phyloP scores from a whole-genome alignment of 305 asterid genomes.

The Solanum hybrid region DNA sequence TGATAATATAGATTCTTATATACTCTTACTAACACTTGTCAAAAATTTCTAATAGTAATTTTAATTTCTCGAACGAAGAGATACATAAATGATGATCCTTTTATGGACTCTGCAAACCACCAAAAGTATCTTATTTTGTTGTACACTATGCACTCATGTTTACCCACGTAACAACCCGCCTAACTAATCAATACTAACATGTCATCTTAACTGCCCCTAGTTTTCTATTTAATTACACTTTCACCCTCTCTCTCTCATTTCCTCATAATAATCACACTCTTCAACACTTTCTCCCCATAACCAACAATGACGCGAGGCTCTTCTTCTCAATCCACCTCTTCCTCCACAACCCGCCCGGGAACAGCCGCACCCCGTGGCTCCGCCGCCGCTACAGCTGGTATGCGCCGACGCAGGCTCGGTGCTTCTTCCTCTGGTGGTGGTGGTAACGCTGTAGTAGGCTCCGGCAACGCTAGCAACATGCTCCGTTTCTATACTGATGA shows the following conservation, averaged over 20 bases:
- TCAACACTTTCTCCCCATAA: not conserved
- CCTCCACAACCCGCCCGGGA: conserved; percentile 41
- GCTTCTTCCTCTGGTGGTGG: conserved; percentile 13
- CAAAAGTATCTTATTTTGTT: not conserved
- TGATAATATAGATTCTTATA: too few species aligned
- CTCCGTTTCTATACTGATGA: conserved; percentile 70
- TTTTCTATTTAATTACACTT: not conserved
- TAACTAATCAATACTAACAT: not conserved
- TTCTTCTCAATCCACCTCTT: conserved; percentile 51
- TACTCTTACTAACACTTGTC: not conserved
- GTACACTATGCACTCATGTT: not conserved
- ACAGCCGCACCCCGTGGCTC: conserved; percentile 52
- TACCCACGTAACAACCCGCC: not conserved
- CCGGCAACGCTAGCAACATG: conserved; percentile 39
- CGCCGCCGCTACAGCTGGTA: conserved; percentile 57
- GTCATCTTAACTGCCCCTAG: not conserved
- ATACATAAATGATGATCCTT: too few species aligned
- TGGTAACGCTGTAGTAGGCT: conserved; percentile 15
- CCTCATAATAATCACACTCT: not conserved
- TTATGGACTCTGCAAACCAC: not conserved
- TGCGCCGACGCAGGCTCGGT: conserved; percentile 58
- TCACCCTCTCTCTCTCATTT: not conserved
- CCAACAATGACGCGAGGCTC: conserved; percentile 47
- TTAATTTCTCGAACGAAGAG: too few species aligned
- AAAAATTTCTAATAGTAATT: too few species aligned